Percentiles rank a stretch among this genome's conserved stretches.
phyloP scores from a whole-genome alignment of 257 asterid genomes.

The Penstemon davidsonii region DNA sequence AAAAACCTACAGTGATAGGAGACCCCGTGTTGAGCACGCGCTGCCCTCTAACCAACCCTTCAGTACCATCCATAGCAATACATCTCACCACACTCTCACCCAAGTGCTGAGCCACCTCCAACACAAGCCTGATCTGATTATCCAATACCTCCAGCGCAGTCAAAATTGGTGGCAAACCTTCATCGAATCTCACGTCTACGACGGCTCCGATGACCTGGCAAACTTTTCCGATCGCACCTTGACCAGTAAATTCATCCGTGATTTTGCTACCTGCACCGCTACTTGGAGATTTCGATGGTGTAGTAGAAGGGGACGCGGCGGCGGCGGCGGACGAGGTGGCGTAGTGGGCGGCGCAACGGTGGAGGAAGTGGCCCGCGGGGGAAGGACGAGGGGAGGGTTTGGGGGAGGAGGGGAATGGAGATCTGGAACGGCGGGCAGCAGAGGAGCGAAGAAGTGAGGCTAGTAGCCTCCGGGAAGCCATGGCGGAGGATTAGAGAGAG shows the following conservation, averaged over 20 bases:
- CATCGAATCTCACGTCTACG: slow-evolving; percentile 85
- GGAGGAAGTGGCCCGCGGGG: slow-evolving; percentile 66
- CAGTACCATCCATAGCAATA: slow-evolving; percentile 99
- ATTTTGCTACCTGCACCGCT: slow-evolving; percentile 55
- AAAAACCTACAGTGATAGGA: slow-evolving; percentile 74
- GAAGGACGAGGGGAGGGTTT: slow-evolving; percentile 44
- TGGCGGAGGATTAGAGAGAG: slow-evolving; percentile 30
- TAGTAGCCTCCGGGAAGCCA: slow-evolving; percentile 57
- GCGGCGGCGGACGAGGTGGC: slow-evolving; percentile 63
- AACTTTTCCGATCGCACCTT: slow-evolving; percentile 78
- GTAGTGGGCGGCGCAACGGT: slow-evolving; percentile 63
- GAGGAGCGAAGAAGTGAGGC: slow-evolving; percentile 52
- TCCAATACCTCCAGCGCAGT: slow-evolving; percentile 89
- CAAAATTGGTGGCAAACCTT: slow-evolving; percentile 89
- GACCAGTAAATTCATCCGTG: slow-evolving; percentile 73
- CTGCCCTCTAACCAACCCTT: slow-evolving; percentile 95
- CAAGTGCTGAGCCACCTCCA: slow-evolving; percentile 96
- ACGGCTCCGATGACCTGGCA: slow-evolving; percentile 98
- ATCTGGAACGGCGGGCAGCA: slow-evolving; percentile 45
- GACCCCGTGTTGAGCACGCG: slow-evolving; percentile 90
- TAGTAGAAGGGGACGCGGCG: slow-evolving; percentile 35
- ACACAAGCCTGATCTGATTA: slow-evolving; percentile 87
- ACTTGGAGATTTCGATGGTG: slow-evolving; percentile 26
- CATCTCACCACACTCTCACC: slow-evolving; percentile 92
- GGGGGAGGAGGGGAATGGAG: slow-evolving; percentile 39